Evolutionary conservation across 257 asterid species (phyloP).

Genomic region (Apocynum venetum): DNA sequence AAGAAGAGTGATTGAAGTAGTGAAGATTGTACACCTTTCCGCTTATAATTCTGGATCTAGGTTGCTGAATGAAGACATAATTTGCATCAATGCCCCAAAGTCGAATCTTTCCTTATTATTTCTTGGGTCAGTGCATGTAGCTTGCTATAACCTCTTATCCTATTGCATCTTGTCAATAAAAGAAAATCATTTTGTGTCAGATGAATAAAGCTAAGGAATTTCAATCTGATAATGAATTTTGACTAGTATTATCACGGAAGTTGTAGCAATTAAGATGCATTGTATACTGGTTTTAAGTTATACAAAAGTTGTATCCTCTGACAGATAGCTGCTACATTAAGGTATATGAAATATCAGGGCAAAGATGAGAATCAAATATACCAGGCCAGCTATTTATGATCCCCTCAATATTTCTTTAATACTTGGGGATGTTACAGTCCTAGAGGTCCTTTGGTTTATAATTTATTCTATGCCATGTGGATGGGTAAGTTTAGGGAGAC

Average conservation of each 20-base stretch:
- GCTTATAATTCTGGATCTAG: no score
- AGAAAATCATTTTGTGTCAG: not conserved
- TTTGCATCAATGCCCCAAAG: not conserved
- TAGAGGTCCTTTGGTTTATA: not conserved
- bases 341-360: not conserved
- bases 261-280: not conserved
- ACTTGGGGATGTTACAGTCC: not conserved
- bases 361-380: not conserved
- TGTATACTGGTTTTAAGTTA: not conserved
- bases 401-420: not conserved
- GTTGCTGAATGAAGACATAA: no score
- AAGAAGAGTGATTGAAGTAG: not conserved
- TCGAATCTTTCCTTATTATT: not conserved
- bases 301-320: not conserved
- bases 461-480: constrained; percentile 1
- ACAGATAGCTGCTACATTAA: constrained; percentile 1
- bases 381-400: not conserved
- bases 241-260: not conserved
- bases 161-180: not conserved
- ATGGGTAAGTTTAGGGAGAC: not conserved
- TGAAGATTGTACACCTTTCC: not conserved
- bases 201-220: not conserved
- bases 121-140: not conserved
- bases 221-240: not conserved
- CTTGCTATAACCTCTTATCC: not conserved